Base-by-base conservation (phyloP, 306 rosid species). In the Vicia sativa region DNA sequence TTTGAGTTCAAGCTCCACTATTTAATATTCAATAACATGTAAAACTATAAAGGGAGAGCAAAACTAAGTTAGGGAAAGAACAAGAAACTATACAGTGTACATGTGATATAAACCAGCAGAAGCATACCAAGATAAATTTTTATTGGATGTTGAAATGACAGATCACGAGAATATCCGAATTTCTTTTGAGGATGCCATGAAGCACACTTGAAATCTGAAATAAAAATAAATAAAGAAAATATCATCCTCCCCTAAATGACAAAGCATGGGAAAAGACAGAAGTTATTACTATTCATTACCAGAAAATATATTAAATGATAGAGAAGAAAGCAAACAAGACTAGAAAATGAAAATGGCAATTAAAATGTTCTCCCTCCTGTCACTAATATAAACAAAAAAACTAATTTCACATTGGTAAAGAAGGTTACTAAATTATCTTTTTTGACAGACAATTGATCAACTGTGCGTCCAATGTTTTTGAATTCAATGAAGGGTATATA, bases 71-170 rank as follows among this genome's bases (percentile, higher is more conserved):
- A 11, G 55, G 14, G 28, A 15, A n/a, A 53, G 48, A 76, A 29
- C 42, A 50, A 16, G 9, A 57, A 62, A 65, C 18, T 58, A 43
- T 34, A 61, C 50, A 61, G 38, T 57, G 62, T 6, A 52, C 38
- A 69, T 11, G 58, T 2, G 39, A 72, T 64, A 68, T 13, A 11
- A 75, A 62, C 57, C 62, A 53, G 54, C 26, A 67, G 28, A 54
- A 60, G 35, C 84, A 43, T 90, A 93, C 99, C 99, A 78, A 90
- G 88, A 77, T 93, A 93, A 41, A 93, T 11, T 87, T 93, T 93
- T 68, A 93, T 93, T 21, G 99, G 99, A 82, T 90, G 97, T 71
- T 85, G 95, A 87, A 88, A 93, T 64, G 95, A 83, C 55, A 88
- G 68, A 70, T 87, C 92, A 21, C 99, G 99, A 54, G 85, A 72